These are phyloP conservation scores for Aspergillus alliaceus DNA, from an alignment of 2,329 filamentous ascomycete genomes.

Conservation along the genomic window DNA sequence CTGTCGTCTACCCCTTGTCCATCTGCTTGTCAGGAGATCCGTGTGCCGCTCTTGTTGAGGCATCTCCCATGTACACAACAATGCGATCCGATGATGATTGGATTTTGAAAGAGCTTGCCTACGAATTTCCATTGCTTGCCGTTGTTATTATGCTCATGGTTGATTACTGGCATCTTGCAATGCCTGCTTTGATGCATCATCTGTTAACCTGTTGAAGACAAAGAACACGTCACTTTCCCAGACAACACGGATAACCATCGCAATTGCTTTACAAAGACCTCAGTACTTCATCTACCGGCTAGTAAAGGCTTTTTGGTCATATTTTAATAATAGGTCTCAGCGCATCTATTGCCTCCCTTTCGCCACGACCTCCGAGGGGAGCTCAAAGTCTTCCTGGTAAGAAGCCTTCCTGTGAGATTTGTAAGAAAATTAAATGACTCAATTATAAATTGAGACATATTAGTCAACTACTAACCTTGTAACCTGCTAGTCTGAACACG, in stretches of 20 bases:
- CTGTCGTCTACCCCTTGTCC: background rate
- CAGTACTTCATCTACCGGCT: background rate
- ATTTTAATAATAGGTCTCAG: background rate
- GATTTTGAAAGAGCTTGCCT: background rate
- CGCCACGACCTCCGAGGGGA: conserved; percentile 1
- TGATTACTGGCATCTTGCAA: background rate
- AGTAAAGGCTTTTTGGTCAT: background rate
- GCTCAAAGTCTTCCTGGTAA: conserved; percentile 9
- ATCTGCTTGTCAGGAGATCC: background rate
- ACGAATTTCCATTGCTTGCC: background rate
- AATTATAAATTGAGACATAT: background rate
- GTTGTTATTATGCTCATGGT: background rate
- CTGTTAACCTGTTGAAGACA: background rate
- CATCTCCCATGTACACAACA: background rate
- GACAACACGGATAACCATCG: background rate
- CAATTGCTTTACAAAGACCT: background rate
- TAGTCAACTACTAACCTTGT: conserved; percentile 4
- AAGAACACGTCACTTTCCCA: background rate
- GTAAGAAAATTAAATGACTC: conserved; percentile 1
- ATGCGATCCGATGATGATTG: background rate
- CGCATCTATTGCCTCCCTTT: conserved; percentile 1
- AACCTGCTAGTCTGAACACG: conserved; percentile 7
- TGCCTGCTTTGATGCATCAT: background rate
- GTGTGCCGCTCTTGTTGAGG: background rate
- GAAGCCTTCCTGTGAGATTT: background rate